Evolutionary conservation across 441 rosid species (phyloP), one percentile per base, ranked within the genome.

Genomic region (Croton laevigatus): DNA sequence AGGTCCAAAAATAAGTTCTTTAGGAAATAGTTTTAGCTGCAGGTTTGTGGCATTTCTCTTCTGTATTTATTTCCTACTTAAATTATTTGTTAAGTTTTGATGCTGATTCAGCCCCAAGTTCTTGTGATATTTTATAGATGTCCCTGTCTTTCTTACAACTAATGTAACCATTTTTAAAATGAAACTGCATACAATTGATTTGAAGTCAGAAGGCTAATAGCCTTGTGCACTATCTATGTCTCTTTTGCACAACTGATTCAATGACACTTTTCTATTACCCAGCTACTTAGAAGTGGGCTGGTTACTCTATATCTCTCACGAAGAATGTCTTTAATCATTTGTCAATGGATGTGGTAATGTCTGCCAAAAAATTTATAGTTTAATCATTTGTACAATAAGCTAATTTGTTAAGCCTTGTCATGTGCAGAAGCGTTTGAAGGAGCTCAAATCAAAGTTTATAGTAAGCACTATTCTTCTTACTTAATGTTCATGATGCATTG

Each of bases 391-490:
- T 37, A 6, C 22, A n/a, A 54, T 34, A 52, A 38, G 67, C 68
- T 76, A 70, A 71, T 38, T 68, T 19, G 53, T 65, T 65, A 42
- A 63, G 32, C 48, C 7, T 71, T 72, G 52, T 68, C 78, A 70
- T 65, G 19, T 73, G 80, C 91, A 94, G 99, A 92, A 87, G 88
- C 99, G 97, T 14, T 74, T 94, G 61, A 92, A 85, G 76, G 86
- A 83, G 72, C 83, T 81, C 40, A 92, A 78, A 79, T 82, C 96
- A 78, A 80, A 83, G 76, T 87, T 94, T 70, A 88, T 94, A 51
- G 98, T 94, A 85, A 88, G 96, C 71, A 34, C 44, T 75, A 67
- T 72, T 9, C 52, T 45, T 76, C 48, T 55, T 65, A 32, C 34
- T 60, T 69, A 66, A 32, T 49, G 19, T 2, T 66, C 19, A 7